Evolutionary conservation across 345 rosid genomes (phyloP).

Genomic region (Sisymbrium altissimum): DNA sequence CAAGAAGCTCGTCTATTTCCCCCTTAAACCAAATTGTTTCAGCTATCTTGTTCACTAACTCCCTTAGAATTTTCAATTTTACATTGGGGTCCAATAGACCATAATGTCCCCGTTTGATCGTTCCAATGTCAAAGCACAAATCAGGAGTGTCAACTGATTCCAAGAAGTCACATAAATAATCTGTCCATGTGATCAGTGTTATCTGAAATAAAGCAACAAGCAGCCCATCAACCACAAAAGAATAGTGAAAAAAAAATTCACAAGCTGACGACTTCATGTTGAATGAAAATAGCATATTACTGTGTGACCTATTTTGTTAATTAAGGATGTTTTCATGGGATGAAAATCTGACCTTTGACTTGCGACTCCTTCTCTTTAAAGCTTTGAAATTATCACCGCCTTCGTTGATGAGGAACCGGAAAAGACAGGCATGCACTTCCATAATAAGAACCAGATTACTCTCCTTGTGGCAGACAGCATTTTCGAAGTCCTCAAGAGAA

Average conservation of each 20-base stretch:
- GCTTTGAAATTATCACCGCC: conserved; percentile 42
- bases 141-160: conserved; percentile 55
- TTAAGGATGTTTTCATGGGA: conserved; percentile 6
- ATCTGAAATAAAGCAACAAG: conserved; percentile 52
- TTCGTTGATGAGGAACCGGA: conserved; percentile 61
- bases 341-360: conserved; percentile 51
- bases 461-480: conserved; percentile 85
- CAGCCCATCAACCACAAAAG: conserved; percentile 7
- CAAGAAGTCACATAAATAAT: conserved; percentile 82
- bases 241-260: neutral
- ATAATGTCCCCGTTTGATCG: conserved; percentile 84
- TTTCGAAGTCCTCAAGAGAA: conserved; percentile 90
- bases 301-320: neutral
- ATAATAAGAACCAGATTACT: conserved; percentile 71
- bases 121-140: conserved; percentile 42
- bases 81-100: conserved; percentile 62
- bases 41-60: conserved; percentile 61
- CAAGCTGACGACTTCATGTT: conserved; percentile 3
- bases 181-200: conserved; percentile 77
- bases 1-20: conserved; percentile 73
- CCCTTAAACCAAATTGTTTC: conserved; percentile 58
- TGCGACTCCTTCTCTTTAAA: conserved; percentile 51
- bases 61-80: conserved; percentile 59
- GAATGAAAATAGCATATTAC: conserved; percentile 4
- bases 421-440: conserved; percentile 81